A percentile compares a stretch with the other conserved stretches of the same genome.
Conservation (phyloP, 768 basidiomycete genomes). For the Amyloporia xantha region DNA sequence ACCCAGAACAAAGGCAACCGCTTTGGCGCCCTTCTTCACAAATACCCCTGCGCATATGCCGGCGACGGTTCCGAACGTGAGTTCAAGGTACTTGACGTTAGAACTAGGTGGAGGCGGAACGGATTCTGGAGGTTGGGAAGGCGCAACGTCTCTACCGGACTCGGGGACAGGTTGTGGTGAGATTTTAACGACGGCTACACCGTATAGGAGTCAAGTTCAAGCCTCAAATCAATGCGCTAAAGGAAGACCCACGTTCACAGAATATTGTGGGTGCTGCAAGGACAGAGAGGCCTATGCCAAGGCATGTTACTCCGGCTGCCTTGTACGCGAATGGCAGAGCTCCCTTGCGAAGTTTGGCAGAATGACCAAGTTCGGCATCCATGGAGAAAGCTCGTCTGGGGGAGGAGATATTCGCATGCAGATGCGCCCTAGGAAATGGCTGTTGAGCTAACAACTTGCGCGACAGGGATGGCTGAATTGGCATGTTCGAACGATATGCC, state of each 20-base stretch:
- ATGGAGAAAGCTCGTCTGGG: too few relatives aligned
- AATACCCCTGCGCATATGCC: constrained; percentile 92
- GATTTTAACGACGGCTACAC: neutral
- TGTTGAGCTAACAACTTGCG: too few relatives aligned
- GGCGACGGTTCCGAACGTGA: constrained; percentile 82
- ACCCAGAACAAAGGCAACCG: constrained; percentile 79
- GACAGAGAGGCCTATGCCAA: constrained; percentile 40
- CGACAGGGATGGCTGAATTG: neutral
- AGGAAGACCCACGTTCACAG: constrained; percentile 45
- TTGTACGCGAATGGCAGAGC: constrained; percentile 14
- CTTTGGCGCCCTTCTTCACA: constrained; percentile 88
- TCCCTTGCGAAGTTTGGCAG: too few relatives aligned
- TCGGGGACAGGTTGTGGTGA: neutral
- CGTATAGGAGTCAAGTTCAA: too few relatives aligned
- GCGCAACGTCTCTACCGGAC: constrained; percentile 2
- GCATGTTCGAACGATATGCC: neutral
- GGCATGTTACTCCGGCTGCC: constrained; percentile 31
- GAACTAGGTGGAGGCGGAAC: constrained; percentile 53
- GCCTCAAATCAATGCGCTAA: too few relatives aligned
- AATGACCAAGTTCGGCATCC: too few relatives aligned
- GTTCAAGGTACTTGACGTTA: constrained; percentile 72
- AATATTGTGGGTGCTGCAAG: constrained; percentile 32
- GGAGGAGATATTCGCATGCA: too few relatives aligned
- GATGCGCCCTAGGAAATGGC: too few relatives aligned
- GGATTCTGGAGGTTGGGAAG: constrained; percentile 5